phyloP scores from a whole-genome alignment of 2,329 filamentous ascomycete genomes.

The Penicillium sclerotigenum region DNA sequence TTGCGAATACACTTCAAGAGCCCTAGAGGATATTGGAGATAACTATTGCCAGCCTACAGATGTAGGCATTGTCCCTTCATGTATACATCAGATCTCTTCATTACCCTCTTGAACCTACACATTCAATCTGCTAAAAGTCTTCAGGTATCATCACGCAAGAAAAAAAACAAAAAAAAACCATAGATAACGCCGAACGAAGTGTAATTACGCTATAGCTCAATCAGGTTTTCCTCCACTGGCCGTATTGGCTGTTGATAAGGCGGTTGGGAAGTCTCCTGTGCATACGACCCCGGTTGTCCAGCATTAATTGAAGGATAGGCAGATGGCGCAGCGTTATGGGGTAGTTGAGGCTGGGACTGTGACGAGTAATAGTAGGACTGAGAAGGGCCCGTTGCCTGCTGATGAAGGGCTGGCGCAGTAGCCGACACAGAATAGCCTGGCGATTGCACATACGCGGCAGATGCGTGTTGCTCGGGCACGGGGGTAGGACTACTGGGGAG shows the following conservation, averaged over 20 bases:
- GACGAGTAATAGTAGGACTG: slow-evolving; percentile 23
- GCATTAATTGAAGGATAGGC: slow-evolving; percentile 16
- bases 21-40: background rate
- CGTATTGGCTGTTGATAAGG: slow-evolving; percentile 18
- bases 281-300: slow-evolving; percentile 21
- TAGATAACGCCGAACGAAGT: slow-evolving; percentile 5
- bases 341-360: slow-evolving; percentile 10
- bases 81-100: background rate
- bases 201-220: slow-evolving; percentile 22
- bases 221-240: slow-evolving; percentile 26
- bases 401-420: slow-evolving; percentile 8
- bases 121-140: slow-evolving; percentile 12
- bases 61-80: background rate
- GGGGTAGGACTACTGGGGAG: slow-evolving; percentile 7
- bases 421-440: slow-evolving; percentile 17
- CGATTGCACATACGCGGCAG: slow-evolving; percentile 16
- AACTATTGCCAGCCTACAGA: background rate
- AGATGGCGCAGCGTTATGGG: slow-evolving; percentile 10
- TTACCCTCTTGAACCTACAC: slow-evolving; percentile 5
- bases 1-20: background rate
- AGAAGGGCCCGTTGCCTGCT: slow-evolving; percentile 15
- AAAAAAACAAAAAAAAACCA: slow-evolving; percentile 2
- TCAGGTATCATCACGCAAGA: slow-evolving; percentile 23
- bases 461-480: slow-evolving; percentile 12
- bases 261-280: slow-evolving; percentile 13